Conservation (phyloP, 1,284 basidiomycete genomes). For the Ceratobasidium theobromae region DNA sequence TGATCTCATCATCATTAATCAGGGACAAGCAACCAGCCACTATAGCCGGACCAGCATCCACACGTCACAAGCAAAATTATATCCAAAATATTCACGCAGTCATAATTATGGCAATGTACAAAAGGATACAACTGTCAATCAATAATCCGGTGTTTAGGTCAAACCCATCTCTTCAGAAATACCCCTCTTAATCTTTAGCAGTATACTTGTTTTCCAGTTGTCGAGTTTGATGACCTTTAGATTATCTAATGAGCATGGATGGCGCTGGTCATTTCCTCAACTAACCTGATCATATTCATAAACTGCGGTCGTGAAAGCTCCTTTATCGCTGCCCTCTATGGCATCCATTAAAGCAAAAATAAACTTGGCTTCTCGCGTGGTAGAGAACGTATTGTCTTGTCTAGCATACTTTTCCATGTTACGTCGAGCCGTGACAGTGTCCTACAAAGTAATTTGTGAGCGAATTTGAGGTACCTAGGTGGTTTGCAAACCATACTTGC, state of each 20-base stretch:
- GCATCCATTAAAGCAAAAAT: constrained; percentile 73
- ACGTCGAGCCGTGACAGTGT: constrained; percentile 79
- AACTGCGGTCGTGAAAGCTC: constrained; percentile 76
- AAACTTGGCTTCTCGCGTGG: constrained; percentile 90
- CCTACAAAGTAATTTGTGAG: constrained; percentile 52
- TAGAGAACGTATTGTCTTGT: constrained; percentile 78
- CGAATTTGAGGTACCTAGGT: neutral
- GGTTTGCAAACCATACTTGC: constrained; percentile 56
- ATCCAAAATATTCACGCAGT: constrained; percentile 3
- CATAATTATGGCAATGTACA: constrained; percentile 21
- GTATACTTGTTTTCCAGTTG: constrained; percentile 89
- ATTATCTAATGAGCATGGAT: neutral
- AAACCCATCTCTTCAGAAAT: constrained; percentile 61
- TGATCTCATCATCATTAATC: constrained; percentile 16
- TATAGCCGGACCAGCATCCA: neutral
- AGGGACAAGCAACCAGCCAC: neutral
- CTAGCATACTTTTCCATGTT: constrained; percentile 73
- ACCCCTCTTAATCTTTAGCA: constrained; percentile 84
- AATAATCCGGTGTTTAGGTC: constrained; percentile 40
- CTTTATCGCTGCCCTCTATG: constrained; percentile 75
- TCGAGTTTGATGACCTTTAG: constrained; percentile 83
- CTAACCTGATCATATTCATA: constrained; percentile 69
- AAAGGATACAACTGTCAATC: neutral
- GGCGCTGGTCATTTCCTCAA: neutral
- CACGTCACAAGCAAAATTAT: neutral